Evolutionary conservation across 306 rosid genomes (phyloP).

Genomic region (Cicer pinnatifidum): DNA sequence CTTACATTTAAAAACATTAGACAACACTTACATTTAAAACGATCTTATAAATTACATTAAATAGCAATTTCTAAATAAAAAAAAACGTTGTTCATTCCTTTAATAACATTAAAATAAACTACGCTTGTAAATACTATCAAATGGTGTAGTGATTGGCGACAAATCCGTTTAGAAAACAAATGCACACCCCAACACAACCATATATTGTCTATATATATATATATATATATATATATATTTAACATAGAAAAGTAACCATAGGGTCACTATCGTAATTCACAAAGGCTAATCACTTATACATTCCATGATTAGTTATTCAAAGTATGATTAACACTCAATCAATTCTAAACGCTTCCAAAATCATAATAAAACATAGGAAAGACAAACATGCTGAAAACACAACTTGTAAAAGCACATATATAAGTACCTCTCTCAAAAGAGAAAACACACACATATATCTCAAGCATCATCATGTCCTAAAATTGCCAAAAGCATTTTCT

Average conservation of each 20-base stretch:
- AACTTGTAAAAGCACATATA: constrained; percentile 32
- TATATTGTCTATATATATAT: background rate
- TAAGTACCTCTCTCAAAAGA: background rate
- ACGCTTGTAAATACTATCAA: too few relatives aligned
- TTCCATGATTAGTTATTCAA: background rate
- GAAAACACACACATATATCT: constrained; percentile 1
- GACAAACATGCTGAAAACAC: constrained; percentile 35
- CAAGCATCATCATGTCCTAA: constrained; percentile 49
- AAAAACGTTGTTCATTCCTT: too few relatives aligned
- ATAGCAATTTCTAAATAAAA: too few relatives aligned
- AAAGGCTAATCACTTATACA: constrained; percentile 12
- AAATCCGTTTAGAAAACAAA: background rate
- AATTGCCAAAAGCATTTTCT: constrained; percentile 49
- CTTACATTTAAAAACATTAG: too few relatives aligned
- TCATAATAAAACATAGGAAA: constrained; percentile 31
- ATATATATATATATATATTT: constrained; percentile 16
- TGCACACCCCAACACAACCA: background rate
- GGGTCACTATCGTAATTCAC: background rate
- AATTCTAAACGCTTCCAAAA: constrained; percentile 22
- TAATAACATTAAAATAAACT: too few relatives aligned
- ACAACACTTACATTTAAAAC: too few relatives aligned
- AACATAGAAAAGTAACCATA: constrained; percentile 11
- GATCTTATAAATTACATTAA: too few relatives aligned
- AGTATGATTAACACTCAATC: background rate
- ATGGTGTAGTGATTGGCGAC: background rate